These are phyloP conservation scores for Steccherinum ochraceum DNA, from an alignment of 768 basidiomycete species.

Conservation along the genomic window DNA sequence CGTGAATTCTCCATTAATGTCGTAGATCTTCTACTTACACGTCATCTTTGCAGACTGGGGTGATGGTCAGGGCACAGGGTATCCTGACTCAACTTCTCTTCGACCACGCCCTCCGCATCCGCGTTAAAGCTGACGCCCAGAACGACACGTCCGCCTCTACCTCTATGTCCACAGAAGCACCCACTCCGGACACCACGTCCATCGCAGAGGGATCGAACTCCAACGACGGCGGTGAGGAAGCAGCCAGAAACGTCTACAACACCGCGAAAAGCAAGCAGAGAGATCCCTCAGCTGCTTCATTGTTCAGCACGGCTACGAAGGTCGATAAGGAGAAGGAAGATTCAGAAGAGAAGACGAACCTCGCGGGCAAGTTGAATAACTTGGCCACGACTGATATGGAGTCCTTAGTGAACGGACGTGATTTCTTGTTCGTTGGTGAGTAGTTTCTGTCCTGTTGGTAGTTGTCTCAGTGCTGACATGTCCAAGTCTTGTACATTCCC, in stretches of 20 bases:
- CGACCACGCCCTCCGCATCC: constrained; percentile 10
- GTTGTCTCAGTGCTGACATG: neutral
- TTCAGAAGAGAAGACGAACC: constrained; percentile 30
- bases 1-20: constrained; percentile 1
- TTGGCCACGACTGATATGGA: constrained; percentile 59
- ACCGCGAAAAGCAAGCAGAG: constrained; percentile 8
- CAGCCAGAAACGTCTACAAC: too few species aligned
- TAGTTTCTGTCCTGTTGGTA: neutral
- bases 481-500: constrained; percentile 23
- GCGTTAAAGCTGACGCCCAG: constrained; percentile 28
- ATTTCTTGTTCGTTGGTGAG: constrained; percentile 9
- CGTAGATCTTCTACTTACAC: neutral
- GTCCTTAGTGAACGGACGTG: constrained; percentile 14
- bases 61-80: constrained; percentile 30
- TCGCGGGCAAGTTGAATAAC: constrained; percentile 74
- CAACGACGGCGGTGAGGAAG: too few species aligned
- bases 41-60: constrained; percentile 24
- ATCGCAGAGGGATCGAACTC: constrained; percentile 17
- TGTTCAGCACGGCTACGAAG: neutral
- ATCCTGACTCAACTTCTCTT: constrained; percentile 7
- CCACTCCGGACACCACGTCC: constrained; percentile 53
- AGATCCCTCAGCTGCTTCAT: neutral
- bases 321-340: neutral
- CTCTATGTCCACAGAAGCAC: neutral
- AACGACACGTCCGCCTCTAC: neutral